Evolutionary conservation across 1,284 basidiomycete species (phyloP).

Genomic region (Earliella scabrosa): DNA sequence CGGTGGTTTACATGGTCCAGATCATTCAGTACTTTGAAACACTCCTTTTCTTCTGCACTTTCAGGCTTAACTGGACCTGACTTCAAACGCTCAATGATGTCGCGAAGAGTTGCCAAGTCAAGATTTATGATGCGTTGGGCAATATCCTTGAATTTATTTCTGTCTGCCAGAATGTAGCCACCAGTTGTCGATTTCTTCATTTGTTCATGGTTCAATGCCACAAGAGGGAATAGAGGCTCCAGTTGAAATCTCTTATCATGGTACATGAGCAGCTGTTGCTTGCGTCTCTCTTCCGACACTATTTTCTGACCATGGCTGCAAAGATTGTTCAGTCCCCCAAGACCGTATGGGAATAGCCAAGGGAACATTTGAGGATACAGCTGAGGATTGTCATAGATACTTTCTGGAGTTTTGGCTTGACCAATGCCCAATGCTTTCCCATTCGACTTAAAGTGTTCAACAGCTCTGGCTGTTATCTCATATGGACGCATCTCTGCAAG

Average conservation of each 20-base stretch:
- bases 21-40: slow-evolving; percentile 36
- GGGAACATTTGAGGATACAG: no score
- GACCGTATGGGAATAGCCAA: no score
- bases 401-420: slow-evolving; percentile 8
- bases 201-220: no score
- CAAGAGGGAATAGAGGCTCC: slow-evolving; percentile 39
- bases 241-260: slow-evolving; percentile 43
- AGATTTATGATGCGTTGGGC: background rate
- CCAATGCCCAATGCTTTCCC: slow-evolving; percentile 27
- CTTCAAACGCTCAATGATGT: background rate
- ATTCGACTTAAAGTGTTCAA: slow-evolving; percentile 23
- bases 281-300: slow-evolving; percentile 25
- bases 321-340: slow-evolving; percentile 17
- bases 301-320: background rate
- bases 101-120: background rate
- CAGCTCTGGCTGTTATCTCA: slow-evolving; percentile 9
- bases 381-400: no score
- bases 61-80: background rate
- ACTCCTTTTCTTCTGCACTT: slow-evolving; percentile 36
- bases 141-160: no score
- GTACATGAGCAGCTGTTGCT: slow-evolving; percentile 38
- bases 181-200: no score
- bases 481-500: slow-evolving; percentile 9
- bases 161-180: no score
- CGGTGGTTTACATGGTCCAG: background rate